phyloP scores from a whole-genome alignment of 306 rosid species.

The Pyrus pyrifolia region DNA sequence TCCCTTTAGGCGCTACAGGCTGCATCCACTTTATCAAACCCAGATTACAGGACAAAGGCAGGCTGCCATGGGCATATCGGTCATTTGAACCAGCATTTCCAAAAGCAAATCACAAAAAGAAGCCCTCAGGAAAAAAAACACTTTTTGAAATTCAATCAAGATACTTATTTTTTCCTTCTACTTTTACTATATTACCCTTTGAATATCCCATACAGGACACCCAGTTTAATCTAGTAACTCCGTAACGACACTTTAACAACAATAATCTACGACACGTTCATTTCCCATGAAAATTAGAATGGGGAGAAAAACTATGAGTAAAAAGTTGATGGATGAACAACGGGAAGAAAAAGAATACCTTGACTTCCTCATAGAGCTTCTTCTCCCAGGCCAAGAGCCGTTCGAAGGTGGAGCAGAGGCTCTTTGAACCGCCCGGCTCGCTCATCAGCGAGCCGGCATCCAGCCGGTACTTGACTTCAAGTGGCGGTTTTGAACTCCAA shows the following conservation, averaged over 20 bases:
- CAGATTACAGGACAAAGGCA: neutral
- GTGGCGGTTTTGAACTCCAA: conserved; percentile 95
- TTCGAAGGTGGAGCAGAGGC: conserved; percentile 83
- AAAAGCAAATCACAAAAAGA: conserved; percentile 20
- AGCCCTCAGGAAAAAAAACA: neutral
- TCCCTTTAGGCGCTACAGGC: neutral
- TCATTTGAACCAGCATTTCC: conserved; percentile 14
- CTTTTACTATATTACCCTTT: no score
- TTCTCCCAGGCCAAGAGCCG: conserved; percentile 98
- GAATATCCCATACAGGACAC: no score
- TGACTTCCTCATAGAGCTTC: conserved; percentile 87
- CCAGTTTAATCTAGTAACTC: no score
- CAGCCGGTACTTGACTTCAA: conserved; percentile 78
- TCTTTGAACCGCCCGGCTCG: conserved; percentile 60
- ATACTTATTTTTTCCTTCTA: no score
- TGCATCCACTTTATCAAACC: neutral
- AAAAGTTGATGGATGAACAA: neutral
- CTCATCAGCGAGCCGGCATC: conserved; percentile 47
- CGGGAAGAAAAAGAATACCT: conserved; percentile 37
- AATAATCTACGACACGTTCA: no score
- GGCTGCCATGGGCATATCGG: conserved; percentile 13
- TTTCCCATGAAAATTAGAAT: neutral
- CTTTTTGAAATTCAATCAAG: no score
- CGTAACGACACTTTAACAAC: no score
- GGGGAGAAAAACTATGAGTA: neutral